These are phyloP conservation scores for Lineolata rhizophorae DNA, from an alignment of 495 filamentous ascomycete genomes.

Conservation along the genomic window DNA sequence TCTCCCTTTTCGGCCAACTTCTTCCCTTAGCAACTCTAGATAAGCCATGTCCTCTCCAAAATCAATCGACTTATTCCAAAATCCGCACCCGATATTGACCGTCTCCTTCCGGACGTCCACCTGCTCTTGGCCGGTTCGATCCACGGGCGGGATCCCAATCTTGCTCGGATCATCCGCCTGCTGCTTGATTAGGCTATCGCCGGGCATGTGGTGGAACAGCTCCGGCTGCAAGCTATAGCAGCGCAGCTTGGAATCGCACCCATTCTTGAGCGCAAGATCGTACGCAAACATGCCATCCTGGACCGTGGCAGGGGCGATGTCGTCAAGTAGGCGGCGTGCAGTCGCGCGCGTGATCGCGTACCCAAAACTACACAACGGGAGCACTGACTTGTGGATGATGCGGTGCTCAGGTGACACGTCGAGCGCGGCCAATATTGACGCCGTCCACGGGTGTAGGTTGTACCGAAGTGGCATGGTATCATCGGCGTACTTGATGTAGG, in stretches of 20 bases:
- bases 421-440: constrained; percentile 7
- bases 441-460: constrained; percentile 8
- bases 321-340: constrained; percentile 7
- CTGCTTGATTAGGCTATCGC: too few species aligned
- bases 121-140: constrained; percentile 3
- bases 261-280: constrained; percentile 14
- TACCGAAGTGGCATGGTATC: constrained; percentile 6
- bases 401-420: constrained; percentile 12
- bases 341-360: constrained; percentile 19
- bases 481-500: constrained; percentile 9
- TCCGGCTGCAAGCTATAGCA: constrained; percentile 14
- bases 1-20: too few species aligned
- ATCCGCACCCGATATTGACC: constrained; percentile 14
- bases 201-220: constrained; percentile 15
- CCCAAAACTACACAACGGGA: constrained; percentile 25
- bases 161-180: too few species aligned
- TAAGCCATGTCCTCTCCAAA: too few species aligned
- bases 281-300: constrained; percentile 9
- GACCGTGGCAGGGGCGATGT: too few species aligned
- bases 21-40: too few species aligned
- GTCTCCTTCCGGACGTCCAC: constrained; percentile 6
- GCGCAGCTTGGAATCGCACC: constrained; percentile 8
- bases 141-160: constrained; percentile 10
- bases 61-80: constrained; percentile 6
- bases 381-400: constrained; percentile 17